These are phyloP conservation scores for Cucurbita argyrosperma DNA, from an alignment of 306 rosid species.

Conservation along the genomic window DNA sequence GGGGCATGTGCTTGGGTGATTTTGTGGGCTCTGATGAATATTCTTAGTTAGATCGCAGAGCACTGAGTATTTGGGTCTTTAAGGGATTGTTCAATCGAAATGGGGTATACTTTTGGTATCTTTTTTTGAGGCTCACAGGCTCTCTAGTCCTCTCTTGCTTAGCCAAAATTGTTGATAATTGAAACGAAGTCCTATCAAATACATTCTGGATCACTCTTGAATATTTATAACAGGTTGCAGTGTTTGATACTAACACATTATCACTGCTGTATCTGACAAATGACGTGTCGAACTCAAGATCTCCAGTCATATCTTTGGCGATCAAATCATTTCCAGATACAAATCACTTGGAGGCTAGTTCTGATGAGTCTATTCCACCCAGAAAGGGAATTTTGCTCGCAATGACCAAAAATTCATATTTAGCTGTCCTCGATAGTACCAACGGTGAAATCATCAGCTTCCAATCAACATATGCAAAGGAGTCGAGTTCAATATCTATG, in stretches of 20 bases:
- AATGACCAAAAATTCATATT: conserved; percentile 39
- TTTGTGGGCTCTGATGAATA: not conserved
- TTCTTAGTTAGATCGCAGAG: not conserved
- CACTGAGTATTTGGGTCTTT: not conserved
- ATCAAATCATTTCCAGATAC: conserved; percentile 33
- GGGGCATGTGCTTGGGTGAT: not conserved
- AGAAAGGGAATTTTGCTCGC: conserved; percentile 29
- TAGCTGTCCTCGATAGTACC: conserved; percentile 32
- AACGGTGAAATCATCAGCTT: conserved; percentile 41
- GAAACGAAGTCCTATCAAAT: not conserved
- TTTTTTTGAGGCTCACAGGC: not conserved
- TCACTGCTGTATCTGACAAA: conserved; percentile 55
- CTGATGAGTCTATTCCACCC: conserved; percentile 25
- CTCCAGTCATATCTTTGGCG: conserved; percentile 40
- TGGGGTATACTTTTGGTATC: too few species aligned
- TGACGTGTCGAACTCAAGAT: conserved; percentile 30
- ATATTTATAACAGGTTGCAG: conserved; percentile 55
- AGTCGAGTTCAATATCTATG: conserved; percentile 47
- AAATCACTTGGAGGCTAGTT: conserved; percentile 16
- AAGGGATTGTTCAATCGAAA: too few species aligned
- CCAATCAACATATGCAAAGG: conserved; percentile 22
- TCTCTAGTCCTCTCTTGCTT: not conserved
- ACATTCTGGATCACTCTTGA: conserved; percentile 11
- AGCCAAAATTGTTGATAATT: not conserved
- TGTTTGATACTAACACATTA: conserved; percentile 44